Evolutionary conservation across 148 eudicot species (phyloP), one percentile per base, ranked within the genome.

Genomic region (Rhododendron henanense): DNA sequence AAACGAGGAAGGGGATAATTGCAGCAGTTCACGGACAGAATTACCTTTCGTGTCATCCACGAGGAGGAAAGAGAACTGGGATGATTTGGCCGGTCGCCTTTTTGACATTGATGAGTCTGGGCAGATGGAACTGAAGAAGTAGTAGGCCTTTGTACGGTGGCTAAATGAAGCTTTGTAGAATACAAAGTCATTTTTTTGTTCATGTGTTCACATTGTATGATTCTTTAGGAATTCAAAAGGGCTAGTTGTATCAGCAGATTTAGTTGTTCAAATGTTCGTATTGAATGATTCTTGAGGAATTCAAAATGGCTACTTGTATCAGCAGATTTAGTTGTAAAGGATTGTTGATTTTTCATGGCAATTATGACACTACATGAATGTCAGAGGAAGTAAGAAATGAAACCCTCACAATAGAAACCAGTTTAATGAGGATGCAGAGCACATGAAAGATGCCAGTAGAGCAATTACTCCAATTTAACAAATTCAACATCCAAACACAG

Each of bases 31-130:
- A 23, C n/a, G 11, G 7, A 88, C 85, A 13, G 91, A 88, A 89
- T 85, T 85, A 1, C 89, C 91, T 19, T 81, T 87, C 31, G 78
- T 84, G 41, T 80, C 92, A n/a, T 86, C 90, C 44, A 87, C 65
- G 83, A 89, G 88, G 87, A 88, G 89, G 85, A 88, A 89, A 57
- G 93, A 95, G 83, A 90, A 90, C 85, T 95, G 95, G 98, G 93
- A 88, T 75, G 93, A 88, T 47, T 88, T 95, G 47, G 85, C 89
- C 2, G 92, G 88, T 61, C 91, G 93, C 59, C 87, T 91, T 35
- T 90, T 94, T 76, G 93, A 92, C 80, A 92, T 88, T 35, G 94
- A 95, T 45, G 93, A 93, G 82, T 92, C 92, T 10, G 96, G 95
- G 41, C 88, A 90, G 39, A 88, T 89, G 91, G 89, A 88, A 28